These are phyloP conservation scores for Geotrichum restrictum DNA, from an alignment of 1,139 yeast genomes.

Conservation along the genomic window DNA sequence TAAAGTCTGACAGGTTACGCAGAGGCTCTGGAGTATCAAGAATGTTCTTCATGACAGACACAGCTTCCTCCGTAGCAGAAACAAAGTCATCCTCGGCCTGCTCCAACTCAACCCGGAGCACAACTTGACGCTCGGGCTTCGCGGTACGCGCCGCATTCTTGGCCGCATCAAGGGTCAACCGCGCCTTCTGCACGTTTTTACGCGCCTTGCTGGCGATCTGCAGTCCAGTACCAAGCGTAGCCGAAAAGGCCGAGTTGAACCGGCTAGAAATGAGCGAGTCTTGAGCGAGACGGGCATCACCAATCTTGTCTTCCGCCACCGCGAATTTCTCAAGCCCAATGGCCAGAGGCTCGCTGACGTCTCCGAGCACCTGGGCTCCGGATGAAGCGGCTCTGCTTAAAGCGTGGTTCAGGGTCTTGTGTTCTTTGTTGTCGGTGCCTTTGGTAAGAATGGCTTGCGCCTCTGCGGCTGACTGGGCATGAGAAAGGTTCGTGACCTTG, in stretches of 20 bases:
- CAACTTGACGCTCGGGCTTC: slow-evolving; percentile 70
- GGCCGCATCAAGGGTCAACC: slow-evolving; percentile 77
- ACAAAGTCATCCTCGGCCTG: slow-evolving; percentile 88
- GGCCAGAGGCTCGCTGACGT: slow-evolving; percentile 44
- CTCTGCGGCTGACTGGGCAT: slow-evolving; percentile 75
- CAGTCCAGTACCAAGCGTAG: slow-evolving; percentile 61
- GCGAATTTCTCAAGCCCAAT: slow-evolving; percentile 51
- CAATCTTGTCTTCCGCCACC: slow-evolving; percentile 61
- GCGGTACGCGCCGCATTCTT: slow-evolving; percentile 65
- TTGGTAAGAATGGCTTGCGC: slow-evolving; percentile 66
- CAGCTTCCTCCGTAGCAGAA: slow-evolving; percentile 86
- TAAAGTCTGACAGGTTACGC: slow-evolving; percentile 63
- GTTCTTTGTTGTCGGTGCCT: slow-evolving; percentile 59
- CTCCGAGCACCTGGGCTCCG: slow-evolving; percentile 45
- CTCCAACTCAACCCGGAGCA: slow-evolving; percentile 73
- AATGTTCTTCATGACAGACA: slow-evolving; percentile 76
- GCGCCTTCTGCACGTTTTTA: slow-evolving; percentile 70
- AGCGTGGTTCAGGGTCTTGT: slow-evolving; percentile 83
- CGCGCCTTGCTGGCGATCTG: slow-evolving; percentile 68
- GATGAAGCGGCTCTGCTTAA: slow-evolving; percentile 69
- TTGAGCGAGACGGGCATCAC: slow-evolving; percentile 80
- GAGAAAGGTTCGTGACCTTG: slow-evolving; percentile 64
- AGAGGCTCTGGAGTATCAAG: slow-evolving; percentile 71
- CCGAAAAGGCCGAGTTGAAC: slow-evolving; percentile 64
- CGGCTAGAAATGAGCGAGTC: slow-evolving; percentile 67